Base-by-base conservation (phyloP, 805 yeast genomes). In the Vanderwaltozyma polyspora region DNA sequence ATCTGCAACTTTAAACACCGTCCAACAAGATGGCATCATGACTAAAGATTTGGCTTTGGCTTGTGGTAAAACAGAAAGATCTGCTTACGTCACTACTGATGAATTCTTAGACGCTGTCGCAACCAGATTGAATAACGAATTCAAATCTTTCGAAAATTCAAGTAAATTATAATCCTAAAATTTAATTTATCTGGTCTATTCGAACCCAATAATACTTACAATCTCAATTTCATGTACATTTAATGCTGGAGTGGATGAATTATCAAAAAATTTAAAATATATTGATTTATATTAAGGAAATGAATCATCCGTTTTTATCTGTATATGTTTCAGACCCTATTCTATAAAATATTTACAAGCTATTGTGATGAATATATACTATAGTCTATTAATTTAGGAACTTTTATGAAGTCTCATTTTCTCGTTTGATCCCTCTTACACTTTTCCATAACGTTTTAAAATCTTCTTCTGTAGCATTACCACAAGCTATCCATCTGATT, bases 401-500 rank as follows among this genome's bases (percentile, higher is more conserved):
- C n/a, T n/a, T n/a, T n/a, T n/a, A n/a, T n/a, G n/a, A n/a, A n/a
- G n/a, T n/a, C n/a, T n/a, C n/a, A n/a, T 21, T 21, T 21, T 78
- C 87, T 38, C 57, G 67, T 40, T 68, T 69, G 19, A 82, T 49
- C 1, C 81, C 80, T 19, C 60, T 60, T 1, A 80, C 76, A 24
- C 78, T 69, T 45, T 72, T 74, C 82, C 86, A 79, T 4, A 34
- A 55, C 12, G 72, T 60, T 13, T 63, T 63, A 31, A 63, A 60
- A 45, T 91, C 98, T 23, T 69, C 68, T n/a, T 68, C 74, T 12
- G 67, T 66, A 2, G 94, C 79, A 26, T 69, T 72, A 2, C 97
- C 98, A 45, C 93, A 74, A 4, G 85, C 82, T 17, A 85, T 86
- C 97, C 97, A 89, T 46, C 97, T 66, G 35, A 91, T 79, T 47